Evolutionary conservation across 257 asterid species (phyloP).

Genomic region (Orobanche coerulescens): DNA sequence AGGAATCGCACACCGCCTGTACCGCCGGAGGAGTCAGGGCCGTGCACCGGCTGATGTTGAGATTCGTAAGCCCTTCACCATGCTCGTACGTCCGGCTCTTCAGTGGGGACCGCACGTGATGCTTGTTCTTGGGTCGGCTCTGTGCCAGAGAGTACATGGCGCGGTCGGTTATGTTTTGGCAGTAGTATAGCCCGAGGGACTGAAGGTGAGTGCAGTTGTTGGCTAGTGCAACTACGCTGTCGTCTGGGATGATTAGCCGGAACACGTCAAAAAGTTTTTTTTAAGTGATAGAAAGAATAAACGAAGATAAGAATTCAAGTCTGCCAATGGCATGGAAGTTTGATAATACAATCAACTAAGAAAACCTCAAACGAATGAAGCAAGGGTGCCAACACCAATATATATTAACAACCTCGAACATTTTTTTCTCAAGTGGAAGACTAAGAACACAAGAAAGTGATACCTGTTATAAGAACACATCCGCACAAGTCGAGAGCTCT

Average conservation of each 20-base stretch:
- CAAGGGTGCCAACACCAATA: too few species aligned
- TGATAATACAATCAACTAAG: too few species aligned
- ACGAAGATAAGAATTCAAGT: too few species aligned
- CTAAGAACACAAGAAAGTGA: not conserved
- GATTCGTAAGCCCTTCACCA: slow-evolving; percentile 72
- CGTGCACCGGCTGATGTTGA: slow-evolving; percentile 90
- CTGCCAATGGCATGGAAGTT: too few species aligned
- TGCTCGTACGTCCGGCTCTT: slow-evolving; percentile 31
- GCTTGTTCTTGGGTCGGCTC: slow-evolving; percentile 51
- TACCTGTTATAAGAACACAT: slow-evolving; percentile 90
- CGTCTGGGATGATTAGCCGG: slow-evolving; percentile 53
- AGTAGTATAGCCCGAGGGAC: slow-evolving; percentile 72
- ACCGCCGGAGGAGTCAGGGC: slow-evolving; percentile 89
- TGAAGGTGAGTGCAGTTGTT: slow-evolving; percentile 61
- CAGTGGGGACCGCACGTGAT: slow-evolving; percentile 43
- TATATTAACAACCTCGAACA: too few species aligned
- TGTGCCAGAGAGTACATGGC: slow-evolving; percentile 84
- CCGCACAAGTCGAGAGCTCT: slow-evolving; percentile 85
- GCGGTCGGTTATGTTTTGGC: slow-evolving; percentile 75
- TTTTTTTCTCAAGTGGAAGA: not conserved
- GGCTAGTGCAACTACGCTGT: slow-evolving; percentile 61
- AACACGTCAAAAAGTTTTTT: too few species aligned
- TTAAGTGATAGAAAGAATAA: too few species aligned
- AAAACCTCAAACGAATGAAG: too few species aligned
- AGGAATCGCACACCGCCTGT: slow-evolving; percentile 80